Percentiles rank a stretch among this genome's conserved stretches.
Evolutionary conservation across 2,329 filamentous ascomycete species (phyloP).

Genomic region (Colletotrichum sp.): DNA sequence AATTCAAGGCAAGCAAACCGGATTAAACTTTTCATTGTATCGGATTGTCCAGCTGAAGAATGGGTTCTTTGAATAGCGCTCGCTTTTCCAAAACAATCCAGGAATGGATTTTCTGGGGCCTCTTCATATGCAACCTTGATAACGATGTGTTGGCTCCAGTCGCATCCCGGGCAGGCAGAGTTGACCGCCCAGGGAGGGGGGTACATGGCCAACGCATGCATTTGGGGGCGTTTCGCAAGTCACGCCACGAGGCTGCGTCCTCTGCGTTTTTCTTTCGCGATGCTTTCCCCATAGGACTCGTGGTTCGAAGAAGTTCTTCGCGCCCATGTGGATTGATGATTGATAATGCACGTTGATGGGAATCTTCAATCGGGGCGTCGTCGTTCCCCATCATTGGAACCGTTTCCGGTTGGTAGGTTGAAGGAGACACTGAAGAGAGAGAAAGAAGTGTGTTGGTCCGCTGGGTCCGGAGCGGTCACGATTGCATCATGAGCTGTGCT

Average conservation of each 20-base stretch:
- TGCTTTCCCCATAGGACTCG: not conserved
- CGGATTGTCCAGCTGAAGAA: not conserved
- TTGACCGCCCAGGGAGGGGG: slow-evolving; percentile 8
- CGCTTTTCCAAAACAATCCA: not conserved
- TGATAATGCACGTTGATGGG: not conserved
- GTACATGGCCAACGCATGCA: slow-evolving; percentile 12
- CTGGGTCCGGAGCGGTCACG: not conserved
- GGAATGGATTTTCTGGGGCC: not conserved
- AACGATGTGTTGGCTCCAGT: slow-evolving; percentile 18
- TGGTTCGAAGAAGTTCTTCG: not conserved
- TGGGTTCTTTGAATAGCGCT: not conserved
- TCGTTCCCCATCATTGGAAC: not conserved
- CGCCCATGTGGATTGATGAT: not conserved
- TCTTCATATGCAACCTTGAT: not conserved
- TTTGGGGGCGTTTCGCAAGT: not conserved
- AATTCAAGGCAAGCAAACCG: not conserved
- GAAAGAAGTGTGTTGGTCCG: not conserved
- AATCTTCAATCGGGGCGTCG: not conserved
- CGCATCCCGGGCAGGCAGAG: not conserved
- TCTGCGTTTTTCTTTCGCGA: not conserved
- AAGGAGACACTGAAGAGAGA: not conserved
- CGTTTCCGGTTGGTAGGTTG: not conserved
- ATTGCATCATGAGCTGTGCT: not conserved
- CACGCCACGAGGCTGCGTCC: not conserved
- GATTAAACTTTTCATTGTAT: not conserved